Conservation (phyloP, 106 monocot genomes). For the Dendrobium chrysotoxum region DNA sequence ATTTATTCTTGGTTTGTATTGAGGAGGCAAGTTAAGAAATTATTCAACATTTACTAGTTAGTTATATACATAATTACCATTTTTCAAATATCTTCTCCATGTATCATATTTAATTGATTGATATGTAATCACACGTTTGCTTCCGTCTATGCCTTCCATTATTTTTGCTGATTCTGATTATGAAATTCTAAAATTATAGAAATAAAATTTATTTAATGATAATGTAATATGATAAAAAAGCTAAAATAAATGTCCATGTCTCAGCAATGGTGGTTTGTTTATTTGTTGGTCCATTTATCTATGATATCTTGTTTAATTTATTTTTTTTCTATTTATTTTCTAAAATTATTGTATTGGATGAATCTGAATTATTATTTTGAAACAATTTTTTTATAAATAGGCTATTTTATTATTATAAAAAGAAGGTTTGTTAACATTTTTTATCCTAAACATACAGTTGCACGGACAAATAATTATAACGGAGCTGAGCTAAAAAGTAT, state of each 20-base stretch:
- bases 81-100: neutral
- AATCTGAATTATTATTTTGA: neutral
- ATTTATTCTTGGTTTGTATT: neutral
- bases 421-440: neutral
- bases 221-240: neutral
- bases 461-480: slow-evolving; percentile 89
- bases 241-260: neutral
- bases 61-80: neutral
- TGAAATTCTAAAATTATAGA: neutral
- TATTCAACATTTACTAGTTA: neutral
- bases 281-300: neutral
- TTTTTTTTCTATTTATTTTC: neutral
- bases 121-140: neutral
- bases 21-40: neutral
- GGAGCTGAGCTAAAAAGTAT: slow-evolving; percentile 97
- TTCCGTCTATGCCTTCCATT: neutral
- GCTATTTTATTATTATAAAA: neutral
- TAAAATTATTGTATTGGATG: neutral
- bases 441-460: slow-evolving; percentile 48
- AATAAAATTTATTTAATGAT: neutral
- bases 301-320: neutral
- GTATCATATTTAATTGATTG: neutral
- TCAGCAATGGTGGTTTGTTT: neutral
- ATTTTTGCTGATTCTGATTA: neutral
- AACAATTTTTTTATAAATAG: neutral